A percentile compares a stretch with the other conserved stretches of the same genome.
Evolutionary conservation across 768 basidiomycete genomes (phyloP).

Genomic region (Pisolithus microcarpus): DNA sequence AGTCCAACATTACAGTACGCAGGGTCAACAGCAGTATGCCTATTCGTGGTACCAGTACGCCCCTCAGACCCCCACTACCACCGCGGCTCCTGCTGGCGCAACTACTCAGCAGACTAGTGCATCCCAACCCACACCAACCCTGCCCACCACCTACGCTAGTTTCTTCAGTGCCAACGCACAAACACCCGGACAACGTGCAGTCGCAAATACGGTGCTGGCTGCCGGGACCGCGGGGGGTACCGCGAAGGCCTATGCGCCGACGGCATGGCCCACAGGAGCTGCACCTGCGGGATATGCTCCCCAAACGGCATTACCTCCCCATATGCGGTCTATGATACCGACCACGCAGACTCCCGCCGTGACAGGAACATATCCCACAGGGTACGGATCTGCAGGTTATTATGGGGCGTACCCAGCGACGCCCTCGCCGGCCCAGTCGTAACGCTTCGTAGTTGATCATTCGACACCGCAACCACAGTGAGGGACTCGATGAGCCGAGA

Average conservation of each 20-base stretch:
- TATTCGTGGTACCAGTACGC: slow-evolving; percentile 42
- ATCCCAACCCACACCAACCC: slow-evolving; percentile 23
- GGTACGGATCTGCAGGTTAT: slow-evolving; percentile 18
- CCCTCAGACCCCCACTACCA: slow-evolving; percentile 20
- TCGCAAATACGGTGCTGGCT: slow-evolving; percentile 46
- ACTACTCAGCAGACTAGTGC: slow-evolving; percentile 39
- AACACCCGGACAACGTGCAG: slow-evolving; percentile 37
- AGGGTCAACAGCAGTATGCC: slow-evolving; percentile 35
- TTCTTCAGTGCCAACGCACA: slow-evolving; percentile 32
- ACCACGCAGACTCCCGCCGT: slow-evolving; percentile 16
- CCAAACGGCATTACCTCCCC: slow-evolving; percentile 34
- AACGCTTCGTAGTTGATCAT: neutral
- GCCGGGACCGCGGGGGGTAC: slow-evolving; percentile 11
- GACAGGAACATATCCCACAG: slow-evolving; percentile 11
- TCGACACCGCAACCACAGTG: too few species aligned
- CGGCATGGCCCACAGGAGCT: slow-evolving; percentile 19
- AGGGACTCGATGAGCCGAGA: too few species aligned
- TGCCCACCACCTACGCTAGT: slow-evolving; percentile 33
- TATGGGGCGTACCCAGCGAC: slow-evolving; percentile 28
- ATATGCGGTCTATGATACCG: slow-evolving; percentile 26
- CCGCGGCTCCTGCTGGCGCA: slow-evolving; percentile 12
- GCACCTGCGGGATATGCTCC: slow-evolving; percentile 24
- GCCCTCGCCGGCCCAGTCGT: slow-evolving; percentile 26
- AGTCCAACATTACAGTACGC: slow-evolving; percentile 28
- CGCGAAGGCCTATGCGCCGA: slow-evolving; percentile 27